Base-by-base conservation (phyloP, 495 filamentous ascomycete genomes). In the Podospora comata region DNA sequence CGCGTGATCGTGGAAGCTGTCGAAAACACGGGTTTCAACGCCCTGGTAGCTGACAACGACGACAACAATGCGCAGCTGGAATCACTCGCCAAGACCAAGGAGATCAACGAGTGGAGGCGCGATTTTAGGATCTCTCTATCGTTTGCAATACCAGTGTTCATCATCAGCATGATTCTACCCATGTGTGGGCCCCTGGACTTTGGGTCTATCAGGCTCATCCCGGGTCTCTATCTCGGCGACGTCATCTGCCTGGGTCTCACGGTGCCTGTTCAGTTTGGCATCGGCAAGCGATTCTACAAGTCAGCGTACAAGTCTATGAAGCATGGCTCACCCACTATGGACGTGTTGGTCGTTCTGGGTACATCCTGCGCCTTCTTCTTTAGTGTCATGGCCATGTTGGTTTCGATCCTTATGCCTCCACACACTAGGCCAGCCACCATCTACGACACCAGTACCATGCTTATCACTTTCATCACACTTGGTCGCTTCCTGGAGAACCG, bases 281-380 rank as follows among this genome's bases (percentile, higher is more conserved):
- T 98, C 68, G 96, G 96, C 55, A 91, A 87, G 75, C 89, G 94
- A 0, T 99, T 98, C 73, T 99, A 98, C 75, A 74, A 89, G 53
- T 92, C 91, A 19, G 94, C 93, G n/a, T 97, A 84, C 76, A 96
- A 93, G 73, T 96, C 92, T 1, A 76, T 99, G 61, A 90, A 89
- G 72, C 96, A 99, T 76, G 85, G 89, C 11, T 90, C 92, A 2
- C 94, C 95, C 2, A 98, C 95, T 1, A 99, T 99, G 95, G 95
- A 99, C 74, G 94, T 99, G 2, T 83, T 99, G 4, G 93, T 99
- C 53, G 91, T 96, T 62, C 78, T 98, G 4, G 95, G 95, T 13
- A 99, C 96, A 19, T 97, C 93, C 0, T 90, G 94, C n/a, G 95
- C 95, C 3, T 99, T 97, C 83, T 97, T 98, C 78, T 99, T 97